These are phyloP conservation scores for Selaginella moellendorffii DNA, from an alignment of 75 land plant species.

Conservation along the genomic window DNA sequence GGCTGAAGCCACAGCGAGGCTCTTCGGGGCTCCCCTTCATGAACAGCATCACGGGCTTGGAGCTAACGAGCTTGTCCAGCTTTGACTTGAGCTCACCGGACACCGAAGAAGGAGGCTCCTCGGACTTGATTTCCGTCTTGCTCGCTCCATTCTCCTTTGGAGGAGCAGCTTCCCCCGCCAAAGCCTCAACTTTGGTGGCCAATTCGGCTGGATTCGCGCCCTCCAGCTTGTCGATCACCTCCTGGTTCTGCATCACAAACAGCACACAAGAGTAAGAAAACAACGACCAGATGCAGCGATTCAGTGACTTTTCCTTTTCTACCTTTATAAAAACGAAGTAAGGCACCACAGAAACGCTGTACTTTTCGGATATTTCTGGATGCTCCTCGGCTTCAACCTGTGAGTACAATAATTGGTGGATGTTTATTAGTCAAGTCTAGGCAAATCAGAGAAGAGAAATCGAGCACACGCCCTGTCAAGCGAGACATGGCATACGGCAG, in stretches of 20 bases:
- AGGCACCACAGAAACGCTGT: slow-evolving; percentile 69
- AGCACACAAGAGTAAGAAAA: no score
- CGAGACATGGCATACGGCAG: background rate
- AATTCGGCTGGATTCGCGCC: background rate
- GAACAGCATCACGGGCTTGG: slow-evolving; percentile 54
- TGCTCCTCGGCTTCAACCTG: slow-evolving; percentile 96
- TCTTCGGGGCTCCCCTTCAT: slow-evolving; percentile 80
- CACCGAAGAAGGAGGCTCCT: background rate
- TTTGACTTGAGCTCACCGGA: background rate
- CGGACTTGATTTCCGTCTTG: background rate
- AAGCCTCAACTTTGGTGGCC: background rate
- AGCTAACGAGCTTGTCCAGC: slow-evolving; percentile 26
- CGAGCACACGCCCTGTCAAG: no score
- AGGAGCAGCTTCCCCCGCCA: background rate
- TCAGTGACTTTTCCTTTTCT: no score
- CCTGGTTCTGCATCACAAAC: background rate
- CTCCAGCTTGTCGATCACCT: background rate
- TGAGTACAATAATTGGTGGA: no score
- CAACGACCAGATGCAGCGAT: no score
- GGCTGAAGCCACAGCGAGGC: slow-evolving; percentile 72
- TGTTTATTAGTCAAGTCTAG: no score
- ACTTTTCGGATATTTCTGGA: slow-evolving; percentile 69
- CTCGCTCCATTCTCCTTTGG: background rate
- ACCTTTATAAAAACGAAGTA: slow-evolving; percentile 77
- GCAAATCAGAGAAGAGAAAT: no score